A percentile compares a stretch with the other conserved stretches of the same genome.
Evolutionary conservation across 345 rosid genomes (phyloP).

Genomic region (Hibiscus tridactylites): DNA sequence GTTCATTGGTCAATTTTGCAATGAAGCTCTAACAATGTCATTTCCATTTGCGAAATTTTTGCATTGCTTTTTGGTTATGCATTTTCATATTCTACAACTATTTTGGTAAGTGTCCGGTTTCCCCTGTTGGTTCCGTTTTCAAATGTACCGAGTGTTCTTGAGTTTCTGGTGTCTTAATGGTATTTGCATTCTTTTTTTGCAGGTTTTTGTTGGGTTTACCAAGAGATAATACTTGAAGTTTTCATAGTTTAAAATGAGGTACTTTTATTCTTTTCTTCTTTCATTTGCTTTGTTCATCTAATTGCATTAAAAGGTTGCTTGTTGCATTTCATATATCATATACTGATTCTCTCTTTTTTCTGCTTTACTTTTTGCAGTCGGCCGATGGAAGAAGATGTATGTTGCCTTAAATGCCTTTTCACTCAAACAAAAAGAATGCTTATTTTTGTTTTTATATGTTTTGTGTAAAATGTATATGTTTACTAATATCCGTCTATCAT

Average conservation of each 20-base stretch:
- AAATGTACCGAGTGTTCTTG: not conserved
- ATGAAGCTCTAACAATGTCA: not conserved
- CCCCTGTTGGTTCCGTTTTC: not conserved
- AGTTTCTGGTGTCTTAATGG: not conserved
- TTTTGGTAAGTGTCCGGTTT: not conserved
- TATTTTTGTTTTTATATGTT: not conserved
- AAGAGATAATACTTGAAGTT: not conserved
- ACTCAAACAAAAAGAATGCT: not conserved
- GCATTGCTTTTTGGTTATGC: not conserved
- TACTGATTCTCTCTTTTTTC: not conserved
- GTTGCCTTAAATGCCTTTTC: constrained; percentile 1
- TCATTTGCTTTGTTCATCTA: not conserved
- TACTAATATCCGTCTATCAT: not conserved
- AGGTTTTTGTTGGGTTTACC: not conserved
- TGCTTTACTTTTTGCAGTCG: constrained; percentile 29
- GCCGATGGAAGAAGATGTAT: constrained; percentile 77
- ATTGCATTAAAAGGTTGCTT: not conserved
- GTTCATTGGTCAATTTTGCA: not conserved
- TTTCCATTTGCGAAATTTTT: not conserved
- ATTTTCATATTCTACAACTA: not conserved
- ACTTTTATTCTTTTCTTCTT: not conserved
- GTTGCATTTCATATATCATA: not conserved
- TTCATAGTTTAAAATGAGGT: constrained; percentile 15
- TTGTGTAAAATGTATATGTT: not conserved
- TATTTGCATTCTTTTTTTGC: not conserved